Conservation (phyloP, 179 eudicot species). For the Drosera spatulata region DNA sequence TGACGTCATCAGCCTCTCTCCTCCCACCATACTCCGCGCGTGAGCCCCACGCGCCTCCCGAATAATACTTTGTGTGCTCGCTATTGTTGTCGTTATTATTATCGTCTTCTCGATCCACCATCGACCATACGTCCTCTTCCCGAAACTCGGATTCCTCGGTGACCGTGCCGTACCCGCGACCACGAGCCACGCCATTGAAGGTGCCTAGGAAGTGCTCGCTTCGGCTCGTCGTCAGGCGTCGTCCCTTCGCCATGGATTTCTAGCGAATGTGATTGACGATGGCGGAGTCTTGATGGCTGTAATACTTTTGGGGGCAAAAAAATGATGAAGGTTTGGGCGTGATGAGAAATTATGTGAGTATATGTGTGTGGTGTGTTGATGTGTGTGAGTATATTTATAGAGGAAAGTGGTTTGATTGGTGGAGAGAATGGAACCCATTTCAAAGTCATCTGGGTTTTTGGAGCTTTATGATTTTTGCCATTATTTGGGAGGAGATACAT, state of each 20-base stretch:
- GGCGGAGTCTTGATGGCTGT: too few species aligned
- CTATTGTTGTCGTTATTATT: not conserved
- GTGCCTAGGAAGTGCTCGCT: conserved; percentile 22
- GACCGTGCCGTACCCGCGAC: conserved; percentile 2
- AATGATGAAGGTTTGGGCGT: too few species aligned
- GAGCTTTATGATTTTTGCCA: too few species aligned
- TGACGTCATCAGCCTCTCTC: not conserved
- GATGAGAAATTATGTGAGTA: too few species aligned
- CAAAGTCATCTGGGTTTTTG: too few species aligned
- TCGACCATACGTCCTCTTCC: conserved; percentile 36
- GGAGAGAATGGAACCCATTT: too few species aligned
- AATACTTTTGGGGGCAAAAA: too few species aligned
- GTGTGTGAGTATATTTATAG: too few species aligned
- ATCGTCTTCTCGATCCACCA: conserved; percentile 8
- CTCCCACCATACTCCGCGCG: conserved; percentile 18
- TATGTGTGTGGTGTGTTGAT: too few species aligned
- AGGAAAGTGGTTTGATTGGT: too few species aligned
- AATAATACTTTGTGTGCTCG: conserved; percentile 1
- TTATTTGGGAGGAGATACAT: too few species aligned
- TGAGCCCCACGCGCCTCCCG: conserved; percentile 12
- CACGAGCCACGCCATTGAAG: conserved; percentile 3
- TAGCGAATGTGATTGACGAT: too few species aligned
- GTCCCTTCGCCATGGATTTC: conserved; percentile 30
- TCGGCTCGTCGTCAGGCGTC: conserved; percentile 22
- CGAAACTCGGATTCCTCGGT: conserved; percentile 12